Evolutionary conservation across 768 basidiomycete genomes (phyloP).

Genomic region (Pleurotus ostreatus): DNA sequence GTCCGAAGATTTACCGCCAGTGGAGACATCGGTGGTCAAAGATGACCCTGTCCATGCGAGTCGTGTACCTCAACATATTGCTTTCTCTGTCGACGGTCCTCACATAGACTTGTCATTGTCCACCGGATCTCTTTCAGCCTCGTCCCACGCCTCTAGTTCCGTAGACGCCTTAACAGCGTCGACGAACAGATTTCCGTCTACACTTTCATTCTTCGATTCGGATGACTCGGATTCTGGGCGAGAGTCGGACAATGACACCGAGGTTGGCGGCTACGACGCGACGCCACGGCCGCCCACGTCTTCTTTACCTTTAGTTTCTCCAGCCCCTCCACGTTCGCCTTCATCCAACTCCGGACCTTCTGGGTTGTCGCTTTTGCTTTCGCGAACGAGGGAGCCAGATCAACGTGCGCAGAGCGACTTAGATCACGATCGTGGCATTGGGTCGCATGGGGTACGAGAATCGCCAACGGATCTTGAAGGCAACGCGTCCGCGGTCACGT

Average conservation of each 20-base stretch:
- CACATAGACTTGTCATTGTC: not conserved
- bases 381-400: too few relatives aligned
- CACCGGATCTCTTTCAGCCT: not conserved
- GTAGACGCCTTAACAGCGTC: not conserved
- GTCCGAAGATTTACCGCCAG: too few relatives aligned
- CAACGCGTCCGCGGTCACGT: too few relatives aligned
- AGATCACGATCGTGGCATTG: not conserved
- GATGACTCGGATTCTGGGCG: not conserved
- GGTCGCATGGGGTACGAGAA: not conserved
- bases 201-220: constrained; percentile 11
- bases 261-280: not conserved
- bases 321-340: constrained; percentile 2
- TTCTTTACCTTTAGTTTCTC: too few relatives aligned
- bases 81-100: not conserved
- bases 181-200: constrained; percentile 3
- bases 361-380: constrained; percentile 7
- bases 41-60: too few relatives aligned
- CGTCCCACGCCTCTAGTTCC: not conserved
- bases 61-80: too few relatives aligned
- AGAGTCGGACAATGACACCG: constrained; percentile 5
- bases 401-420: too few relatives aligned
- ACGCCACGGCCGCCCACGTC: constrained; percentile 11
- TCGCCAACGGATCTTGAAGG: too few relatives aligned
- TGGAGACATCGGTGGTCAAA: not conserved
- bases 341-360: constrained; percentile 11